phyloP scores from a whole-genome alignment of 2,329 filamentous ascomycete species.

The Venturia pyrina region DNA sequence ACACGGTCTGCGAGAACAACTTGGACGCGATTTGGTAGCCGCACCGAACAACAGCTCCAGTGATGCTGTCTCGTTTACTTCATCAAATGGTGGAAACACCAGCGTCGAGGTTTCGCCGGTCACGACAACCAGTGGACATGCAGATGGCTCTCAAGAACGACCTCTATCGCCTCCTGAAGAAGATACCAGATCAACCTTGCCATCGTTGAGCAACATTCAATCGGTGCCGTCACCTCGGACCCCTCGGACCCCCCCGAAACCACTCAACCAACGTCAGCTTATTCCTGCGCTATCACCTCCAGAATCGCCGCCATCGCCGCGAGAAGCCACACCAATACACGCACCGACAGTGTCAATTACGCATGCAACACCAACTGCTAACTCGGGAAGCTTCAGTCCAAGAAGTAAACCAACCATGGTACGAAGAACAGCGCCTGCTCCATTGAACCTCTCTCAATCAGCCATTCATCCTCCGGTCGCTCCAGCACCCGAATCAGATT shows the following conservation, averaged over 20 bases:
- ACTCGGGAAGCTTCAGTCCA: constrained; percentile 23
- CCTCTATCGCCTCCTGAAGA: neutral
- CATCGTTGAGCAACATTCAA: neutral
- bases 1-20: neutral
- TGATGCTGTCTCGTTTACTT: constrained; percentile 1
- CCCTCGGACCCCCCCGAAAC: neutral
- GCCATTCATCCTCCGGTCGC: constrained; percentile 32
- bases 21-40: neutral
- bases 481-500: constrained; percentile 52
- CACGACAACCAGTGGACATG: neutral
- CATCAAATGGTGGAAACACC: constrained; percentile 4
- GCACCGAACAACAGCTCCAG: neutral
- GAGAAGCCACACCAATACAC: neutral
- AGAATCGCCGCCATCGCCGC: neutral
- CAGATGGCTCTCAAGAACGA: constrained; percentile 1
- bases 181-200: neutral
- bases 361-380: constrained; percentile 28
- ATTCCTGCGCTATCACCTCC: constrained; percentile 5
- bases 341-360: constrained; percentile 27
- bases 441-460: constrained; percentile 52
- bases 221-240: neutral
- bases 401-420: constrained; percentile 24
- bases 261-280: neutral
- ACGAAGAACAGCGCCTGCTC: constrained; percentile 77
- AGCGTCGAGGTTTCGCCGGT: constrained; percentile 9